Conservation (phyloP, 345 rosid genomes). For the Acer negundo region DNA sequence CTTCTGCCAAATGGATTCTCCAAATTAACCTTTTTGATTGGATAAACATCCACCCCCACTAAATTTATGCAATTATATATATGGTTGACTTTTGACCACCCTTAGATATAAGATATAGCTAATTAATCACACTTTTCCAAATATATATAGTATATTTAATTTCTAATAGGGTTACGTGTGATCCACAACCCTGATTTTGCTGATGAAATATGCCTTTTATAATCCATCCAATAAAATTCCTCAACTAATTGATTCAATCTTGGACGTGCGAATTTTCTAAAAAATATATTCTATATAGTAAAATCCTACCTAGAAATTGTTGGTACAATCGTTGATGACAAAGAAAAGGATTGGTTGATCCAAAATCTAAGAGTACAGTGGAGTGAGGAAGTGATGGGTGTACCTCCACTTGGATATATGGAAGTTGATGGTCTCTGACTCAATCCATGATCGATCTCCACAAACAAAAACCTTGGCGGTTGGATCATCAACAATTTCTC, state of each 20-base stretch:
- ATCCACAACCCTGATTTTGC: not conserved
- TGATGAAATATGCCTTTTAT: not conserved
- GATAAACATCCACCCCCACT: not conserved
- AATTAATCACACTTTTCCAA: not conserved
- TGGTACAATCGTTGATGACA: no score
- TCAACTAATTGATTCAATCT: not conserved
- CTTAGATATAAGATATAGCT: not conserved
- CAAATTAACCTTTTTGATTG: not conserved
- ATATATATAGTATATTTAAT: no score
- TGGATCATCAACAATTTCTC: not conserved
- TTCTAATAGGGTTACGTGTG: not conserved
- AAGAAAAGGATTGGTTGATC: not conserved
- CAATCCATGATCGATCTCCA: conserved; percentile 9
- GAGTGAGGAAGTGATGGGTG: not conserved
- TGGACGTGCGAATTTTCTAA: no score
- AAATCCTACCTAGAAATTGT: no score
- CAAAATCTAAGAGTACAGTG: not conserved
- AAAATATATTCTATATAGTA: no score
- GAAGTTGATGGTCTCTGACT: conserved; percentile 23
- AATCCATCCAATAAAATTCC: not conserved
- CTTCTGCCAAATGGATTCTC: not conserved
- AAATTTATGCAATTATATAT: not conserved
- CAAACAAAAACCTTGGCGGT: conserved; percentile 16
- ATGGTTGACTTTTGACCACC: not conserved
- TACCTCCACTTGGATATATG: conserved; percentile 13